phyloP scores from a whole-genome alignment of 1,284 basidiomycete genomes.

The Rhodotorula sp. region DNA sequence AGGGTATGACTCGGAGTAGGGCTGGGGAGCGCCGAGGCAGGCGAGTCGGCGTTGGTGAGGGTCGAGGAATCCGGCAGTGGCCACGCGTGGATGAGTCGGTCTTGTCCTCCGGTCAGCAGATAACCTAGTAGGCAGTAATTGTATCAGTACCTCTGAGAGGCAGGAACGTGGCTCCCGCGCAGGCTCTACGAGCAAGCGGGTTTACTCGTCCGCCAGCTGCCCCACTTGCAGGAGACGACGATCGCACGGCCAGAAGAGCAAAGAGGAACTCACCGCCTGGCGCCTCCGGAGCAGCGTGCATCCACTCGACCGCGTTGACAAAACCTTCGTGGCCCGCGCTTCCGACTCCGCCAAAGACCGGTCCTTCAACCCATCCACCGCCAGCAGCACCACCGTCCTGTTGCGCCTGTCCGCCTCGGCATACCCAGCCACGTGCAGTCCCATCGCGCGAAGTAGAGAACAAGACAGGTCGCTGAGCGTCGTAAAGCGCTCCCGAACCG shows the following conservation, averaged over 20 bases:
- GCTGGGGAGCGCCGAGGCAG: constrained; percentile 2
- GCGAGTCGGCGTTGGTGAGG: background rate
- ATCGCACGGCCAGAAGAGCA: too few relatives aligned
- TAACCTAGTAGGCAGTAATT: constrained; percentile 59
- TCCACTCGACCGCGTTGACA: constrained; percentile 78
- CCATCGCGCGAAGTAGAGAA: constrained; percentile 72
- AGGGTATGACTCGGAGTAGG: constrained; percentile 44
- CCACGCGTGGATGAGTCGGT: constrained; percentile 78
- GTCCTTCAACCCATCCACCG: constrained; percentile 31
- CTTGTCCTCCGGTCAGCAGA: constrained; percentile 78
- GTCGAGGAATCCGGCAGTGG: constrained; percentile 55
- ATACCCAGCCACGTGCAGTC: constrained; percentile 79
- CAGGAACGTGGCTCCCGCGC: too few relatives aligned
- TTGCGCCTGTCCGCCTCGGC: constrained; percentile 53
- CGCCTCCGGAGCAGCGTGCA: constrained; percentile 50
- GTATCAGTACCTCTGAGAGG: too few relatives aligned
- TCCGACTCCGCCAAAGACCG: constrained; percentile 9
- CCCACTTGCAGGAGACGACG: background rate
- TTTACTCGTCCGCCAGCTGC: background rate
- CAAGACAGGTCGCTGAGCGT: constrained; percentile 59
- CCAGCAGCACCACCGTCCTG: constrained; percentile 3
- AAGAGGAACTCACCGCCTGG: constrained; percentile 42
- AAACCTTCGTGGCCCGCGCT: constrained; percentile 56
- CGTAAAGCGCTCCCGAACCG: background rate
- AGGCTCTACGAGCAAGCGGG: background rate